Evolutionary conservation across 78 protist species (phyloP).

Genomic region (Tieghemostelium lacteum): DNA sequence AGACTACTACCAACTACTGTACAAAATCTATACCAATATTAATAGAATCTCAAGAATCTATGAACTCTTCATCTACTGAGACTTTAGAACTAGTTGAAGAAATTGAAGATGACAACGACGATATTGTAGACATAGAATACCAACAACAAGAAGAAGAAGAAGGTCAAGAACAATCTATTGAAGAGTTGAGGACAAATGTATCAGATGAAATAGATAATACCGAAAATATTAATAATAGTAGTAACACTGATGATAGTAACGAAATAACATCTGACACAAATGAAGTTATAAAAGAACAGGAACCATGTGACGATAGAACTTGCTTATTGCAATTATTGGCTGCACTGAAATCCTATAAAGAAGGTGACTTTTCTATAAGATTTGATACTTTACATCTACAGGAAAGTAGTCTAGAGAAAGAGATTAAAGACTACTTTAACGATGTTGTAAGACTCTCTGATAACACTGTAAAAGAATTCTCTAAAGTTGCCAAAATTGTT

Average conservation of each 20-base stretch:
- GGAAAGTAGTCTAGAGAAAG: slow-evolving; percentile 16
- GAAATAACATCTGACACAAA: neutral
- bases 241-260: neutral
- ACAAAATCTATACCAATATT: neutral
- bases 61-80: too few relatives aligned
- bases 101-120: neutral
- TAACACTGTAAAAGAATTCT: slow-evolving; percentile 27
- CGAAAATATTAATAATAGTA: neutral
- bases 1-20: too few relatives aligned
- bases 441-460: slow-evolving; percentile 31
- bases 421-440: slow-evolving; percentile 27
- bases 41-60: neutral
- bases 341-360: slow-evolving; percentile 3
- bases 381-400: neutral
- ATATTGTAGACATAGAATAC: neutral
- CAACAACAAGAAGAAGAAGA: neutral
- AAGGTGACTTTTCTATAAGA: slow-evolving; percentile 59
- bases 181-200: neutral
- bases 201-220: neutral
- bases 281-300: neutral
- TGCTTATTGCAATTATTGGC: neutral
- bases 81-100: too few relatives aligned
- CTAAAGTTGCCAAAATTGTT: slow-evolving; percentile 48
- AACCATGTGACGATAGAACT: neutral
- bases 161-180: neutral